Evolutionary conservation across 768 basidiomycete species (phyloP).

Genomic region (Sporobolomyces roseus): DNA sequence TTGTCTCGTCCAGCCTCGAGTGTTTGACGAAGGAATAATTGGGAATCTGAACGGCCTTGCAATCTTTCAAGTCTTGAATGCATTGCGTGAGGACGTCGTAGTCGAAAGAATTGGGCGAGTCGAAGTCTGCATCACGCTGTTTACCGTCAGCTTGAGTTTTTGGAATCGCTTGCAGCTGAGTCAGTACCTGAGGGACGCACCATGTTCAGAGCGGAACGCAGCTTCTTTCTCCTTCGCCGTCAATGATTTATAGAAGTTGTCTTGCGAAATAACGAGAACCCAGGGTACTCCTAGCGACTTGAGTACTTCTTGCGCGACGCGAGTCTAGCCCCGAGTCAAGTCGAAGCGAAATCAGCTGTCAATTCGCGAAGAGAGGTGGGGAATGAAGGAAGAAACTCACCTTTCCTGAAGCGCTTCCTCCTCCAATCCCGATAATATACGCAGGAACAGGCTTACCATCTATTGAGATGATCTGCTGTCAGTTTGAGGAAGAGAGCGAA

Average conservation of each 20-base stretch:
- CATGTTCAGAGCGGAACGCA: conserved; percentile 67
- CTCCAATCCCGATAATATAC: conserved; percentile 53
- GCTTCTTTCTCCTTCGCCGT: conserved; percentile 70
- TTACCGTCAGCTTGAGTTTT: too few species aligned
- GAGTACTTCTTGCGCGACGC: conserved; percentile 47
- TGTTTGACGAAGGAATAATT: conserved; percentile 91
- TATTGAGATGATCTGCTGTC: conserved; percentile 17
- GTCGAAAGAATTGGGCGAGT: conserved; percentile 90
- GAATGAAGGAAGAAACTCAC: conserved; percentile 34
- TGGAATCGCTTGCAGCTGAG: too few species aligned
- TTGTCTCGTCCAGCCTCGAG: conserved; percentile 66
- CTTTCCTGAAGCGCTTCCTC: conserved; percentile 52
- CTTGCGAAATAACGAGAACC: conserved; percentile 88
- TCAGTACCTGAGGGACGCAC: conserved; percentile 20
- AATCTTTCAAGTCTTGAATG: conserved; percentile 74
- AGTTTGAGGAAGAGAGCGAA: not conserved
- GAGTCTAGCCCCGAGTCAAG: conserved; percentile 25
- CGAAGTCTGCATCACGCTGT: too few species aligned
- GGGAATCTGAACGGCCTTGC: conserved; percentile 70
- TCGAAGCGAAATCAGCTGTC: too few species aligned
- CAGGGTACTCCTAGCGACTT: conserved; percentile 50
- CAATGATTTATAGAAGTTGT: conserved; percentile 87
- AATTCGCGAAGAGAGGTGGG: too few species aligned
- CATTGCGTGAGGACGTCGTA: conserved; percentile 86
- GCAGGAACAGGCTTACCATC: conserved; percentile 49